Conservation (phyloP, 1,284 basidiomycete species). For the Leccinum holopus region DNA sequence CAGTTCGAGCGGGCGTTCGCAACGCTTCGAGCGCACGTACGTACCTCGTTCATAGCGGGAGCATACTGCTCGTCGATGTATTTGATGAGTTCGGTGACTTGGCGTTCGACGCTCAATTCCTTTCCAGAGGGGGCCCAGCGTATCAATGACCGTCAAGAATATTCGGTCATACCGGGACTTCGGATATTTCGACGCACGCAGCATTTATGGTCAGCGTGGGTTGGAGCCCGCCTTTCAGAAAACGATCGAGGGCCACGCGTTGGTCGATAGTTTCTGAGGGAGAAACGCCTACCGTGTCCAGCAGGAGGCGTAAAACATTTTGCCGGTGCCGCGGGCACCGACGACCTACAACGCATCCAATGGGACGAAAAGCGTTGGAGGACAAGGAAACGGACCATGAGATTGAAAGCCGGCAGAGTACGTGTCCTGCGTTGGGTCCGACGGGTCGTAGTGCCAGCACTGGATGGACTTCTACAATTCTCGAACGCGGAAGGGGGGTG, state of each 20-base stretch:
- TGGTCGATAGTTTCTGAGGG: constrained; percentile 69
- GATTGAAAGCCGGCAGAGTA: constrained; percentile 74
- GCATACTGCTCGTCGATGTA: constrained; percentile 76
- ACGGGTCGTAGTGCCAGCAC: constrained; percentile 43
- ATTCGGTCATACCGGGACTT: constrained; percentile 73
- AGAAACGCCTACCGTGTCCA: constrained; percentile 76
- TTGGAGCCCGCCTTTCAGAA: constrained; percentile 56
- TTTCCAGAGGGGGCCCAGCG: constrained; percentile 65
- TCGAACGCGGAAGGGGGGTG: constrained; percentile 60
- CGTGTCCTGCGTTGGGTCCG: constrained; percentile 59
- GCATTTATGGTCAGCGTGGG: constrained; percentile 61
- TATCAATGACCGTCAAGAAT: constrained; percentile 74
- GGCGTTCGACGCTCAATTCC: constrained; percentile 73
- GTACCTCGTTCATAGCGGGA: constrained; percentile 72
- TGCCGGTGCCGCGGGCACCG: constrained; percentile 75
- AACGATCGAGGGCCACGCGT: constrained; percentile 56
- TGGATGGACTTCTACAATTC: constrained; percentile 40
- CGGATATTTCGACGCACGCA: constrained; percentile 73
- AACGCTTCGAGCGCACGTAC: constrained; percentile 40
- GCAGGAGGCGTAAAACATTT: constrained; percentile 67
- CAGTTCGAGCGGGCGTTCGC: constrained; percentile 1
- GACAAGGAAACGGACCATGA: constrained; percentile 56
- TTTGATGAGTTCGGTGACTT: constrained; percentile 67
- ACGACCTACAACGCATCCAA: constrained; percentile 52
- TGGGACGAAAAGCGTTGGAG: not conserved